Evolutionary conservation across 2,329 filamentous ascomycete species (phyloP), one percentile per base, ranked within the genome.

Genomic region (Penicillium italicum): DNA sequence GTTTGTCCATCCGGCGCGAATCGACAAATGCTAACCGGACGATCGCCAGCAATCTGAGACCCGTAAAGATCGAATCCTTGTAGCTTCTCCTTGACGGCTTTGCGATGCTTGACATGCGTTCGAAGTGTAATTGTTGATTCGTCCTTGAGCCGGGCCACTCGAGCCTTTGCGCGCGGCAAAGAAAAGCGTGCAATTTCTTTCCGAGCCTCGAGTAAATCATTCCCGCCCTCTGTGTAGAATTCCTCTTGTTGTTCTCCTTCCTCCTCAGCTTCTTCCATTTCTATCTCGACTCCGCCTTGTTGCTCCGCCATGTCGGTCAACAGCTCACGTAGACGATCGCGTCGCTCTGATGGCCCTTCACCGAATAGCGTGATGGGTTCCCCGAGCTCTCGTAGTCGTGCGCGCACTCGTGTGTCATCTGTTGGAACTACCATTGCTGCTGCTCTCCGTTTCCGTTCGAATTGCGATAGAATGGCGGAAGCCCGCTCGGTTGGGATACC

Each of bases 331-430:
- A 99, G 75, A 61, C 94, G 85, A 69, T 96, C 92, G 77, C 95
- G 83, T 57, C 94, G 82, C 66, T 97, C 93, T 26, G 84, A 86
- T 1, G 87, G 87, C 0, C 90, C 90, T 76, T 99, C 94, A 56
- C 92, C 94, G 62, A 99, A 99, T 0, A 97, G 80, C 0, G 93
- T 99, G 53, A 97, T 86, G 11, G 94, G 94, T 70, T 99, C 89
- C n/a, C 90, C 91, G 61, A 96, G 81, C 67, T 94, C 88, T 62
- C 94, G 86, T 56, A 97, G 82, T 62, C 85, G 86, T 36, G 85
- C 80, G 58, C 91, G 89, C 45, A 99, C 92, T 66, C 89, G 85
- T 59, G 83, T 86, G 78, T 99, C 94, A 72, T 97, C 92, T 52
- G 95, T 99, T 0, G 93, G 94, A 4, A 99, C 94, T 12, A 89